Base-by-base conservation (phyloP, 495 filamentous ascomycete species). In the Aspergillus kassunensis region DNA sequence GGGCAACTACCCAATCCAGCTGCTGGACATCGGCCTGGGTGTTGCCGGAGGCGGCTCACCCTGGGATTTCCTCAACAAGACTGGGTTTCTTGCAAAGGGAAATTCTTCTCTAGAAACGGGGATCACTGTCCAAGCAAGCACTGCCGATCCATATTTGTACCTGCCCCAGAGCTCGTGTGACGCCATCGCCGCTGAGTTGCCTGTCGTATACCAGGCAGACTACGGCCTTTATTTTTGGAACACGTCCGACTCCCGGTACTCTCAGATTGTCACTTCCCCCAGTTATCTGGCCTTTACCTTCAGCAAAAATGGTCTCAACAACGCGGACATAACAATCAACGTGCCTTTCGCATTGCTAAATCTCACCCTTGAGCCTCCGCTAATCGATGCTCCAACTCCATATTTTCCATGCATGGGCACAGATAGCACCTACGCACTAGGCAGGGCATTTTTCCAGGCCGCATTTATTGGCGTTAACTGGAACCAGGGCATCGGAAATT, bases 361-460 rank as follows among this genome's bases (percentile, higher is more conserved):
- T 43, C 72, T 83, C 11, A 79, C 77, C 1, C 62, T 83, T 5
- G 63, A 70, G 16, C 19, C 62, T 3, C 80, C 80, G 0, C 61
- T 82, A 11, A 69, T 79, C 20, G 59, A 60, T 1, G 56, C 23
- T 11, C 57, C 69, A 19, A 70, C 68, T 7, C 64, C 59, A 7
- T 84, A 82, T 55, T 79, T 84, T 54, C 80, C 80, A 15, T 81
- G 78, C 44, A 63, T 68, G 29, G 68, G 69, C 0, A 64, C 57
- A 1, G 31, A 20, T 21, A 53, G 52, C 18, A 29, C 18, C 8
- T 77, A 67, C 44, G 57, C 55, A 8, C 72, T 83, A 27, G 80
- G 79, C 1, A 69, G 81, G 20, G 70, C 79, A 2, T 83, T 84
- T 46, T 55, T 83, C 11, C 80, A 84, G 56, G 78, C 77, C 20